Base-by-base conservation (phyloP, 1,139 yeast species). In the Magnusiomyces suaveolens region DNA sequence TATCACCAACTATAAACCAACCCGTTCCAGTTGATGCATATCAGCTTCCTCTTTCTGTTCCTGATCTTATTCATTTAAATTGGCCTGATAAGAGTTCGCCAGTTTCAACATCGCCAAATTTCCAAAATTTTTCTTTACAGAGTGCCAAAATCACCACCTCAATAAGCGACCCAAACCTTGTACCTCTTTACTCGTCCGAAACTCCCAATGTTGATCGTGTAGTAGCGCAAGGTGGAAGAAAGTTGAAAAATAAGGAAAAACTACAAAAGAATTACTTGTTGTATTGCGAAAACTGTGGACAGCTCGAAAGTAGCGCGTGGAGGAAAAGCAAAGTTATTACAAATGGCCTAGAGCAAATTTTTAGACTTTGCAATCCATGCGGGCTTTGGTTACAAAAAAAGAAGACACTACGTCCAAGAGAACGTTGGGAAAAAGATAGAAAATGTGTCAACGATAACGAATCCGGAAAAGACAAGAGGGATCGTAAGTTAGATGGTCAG, bases 261-360 rank as follows among this genome's bases (percentile, higher is more conserved):
- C 8, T 33, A 46, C 23, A 1, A 47, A 6, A 16, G 21, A 26
- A 25, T 18, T 43, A n/a, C 18, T 4, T 38, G 33, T 43, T 32
- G 1, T 65, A 60, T 48, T 72, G 75, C 57, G 63, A 61, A 24
- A 72, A 72, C 61, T 72, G 75, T 56, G 72, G 73, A 14, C 63
- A 63, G 16, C 63, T 62, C 12, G 57, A 61, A 41, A 71, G 75
- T 1, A 58, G 70, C 2, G 64, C 71, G 1, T 72, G 76, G 75
- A 61, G 75, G 46, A 56, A 61, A 21, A 56, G 64, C 26, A 56
- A 50, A 53, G 21, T 39, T 18, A 39, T 23, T 33, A 46, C 39
- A 12, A 26, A 21, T 20, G 51, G 53, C 8, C 29, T 51, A 4
- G 56, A 59, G 60, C 32, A 61, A 57, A 54, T 54, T 53, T 41